Evolutionary conservation across 2,329 filamentous ascomycete species (phyloP), one percentile per base, ranked within the genome.

Genomic region (Penicillium sp.): DNA sequence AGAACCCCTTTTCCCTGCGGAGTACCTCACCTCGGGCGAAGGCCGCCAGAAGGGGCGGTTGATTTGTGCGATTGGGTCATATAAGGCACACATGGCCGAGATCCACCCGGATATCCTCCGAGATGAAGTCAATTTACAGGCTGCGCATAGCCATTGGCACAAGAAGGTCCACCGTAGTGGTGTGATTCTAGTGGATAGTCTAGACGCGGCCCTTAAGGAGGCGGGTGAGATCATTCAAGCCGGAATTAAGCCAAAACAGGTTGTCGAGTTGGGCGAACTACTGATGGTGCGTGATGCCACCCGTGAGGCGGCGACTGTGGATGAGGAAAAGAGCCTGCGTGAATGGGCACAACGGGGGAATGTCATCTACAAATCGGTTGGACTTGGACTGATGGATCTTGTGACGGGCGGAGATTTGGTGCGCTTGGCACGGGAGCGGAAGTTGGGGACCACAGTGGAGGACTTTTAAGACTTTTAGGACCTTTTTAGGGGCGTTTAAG

Each of bases 241-340:
- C 0, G 86, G 85, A 0, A 77, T 97, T 29, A 79, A 80, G 23
- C 86, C 89, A 0, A 81, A 85, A 44, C 87, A 95, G 63, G 81
- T 97, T 4, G 89, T 96, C 0, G 93, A 97, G 71, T 77, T 97
- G 1, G 93, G 92, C 4, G 92, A 97, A 68, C 77, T 97, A 46
- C 73, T 87, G 57, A 86, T 86, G 82, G 72, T 86, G 63, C 82
- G 81, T 67, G 72, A 80, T 45, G 81, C 83, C 50, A 78, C 79
- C 3, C 67, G 63, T 38, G 59, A 67, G 15, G 64, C 69, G 46
- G 61, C 69, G 2, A 55, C 58, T 23, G 64, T 73, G 29, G 68
- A 74, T 21, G 67, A 72, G 10, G 72, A 75, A 51, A 71, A 75
- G 58, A 72, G 69, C 12, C 59, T 88, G 60, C 74, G 75, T 39